Conservation (phyloP, 1,139 yeast genomes). For the Lodderomyces pseudojiufengensis region DNA sequence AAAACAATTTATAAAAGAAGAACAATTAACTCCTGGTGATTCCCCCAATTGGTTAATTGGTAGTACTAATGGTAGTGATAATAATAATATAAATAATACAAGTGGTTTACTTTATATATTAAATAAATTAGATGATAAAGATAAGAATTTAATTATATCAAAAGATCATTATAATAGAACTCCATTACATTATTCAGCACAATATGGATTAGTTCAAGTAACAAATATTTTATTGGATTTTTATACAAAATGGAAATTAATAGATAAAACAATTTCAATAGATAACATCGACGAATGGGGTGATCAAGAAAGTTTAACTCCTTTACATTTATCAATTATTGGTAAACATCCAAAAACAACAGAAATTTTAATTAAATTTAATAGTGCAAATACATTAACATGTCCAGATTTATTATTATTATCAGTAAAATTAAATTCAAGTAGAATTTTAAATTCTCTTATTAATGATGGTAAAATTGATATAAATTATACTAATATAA, state of each 20-base stretch:
- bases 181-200: slow-evolving; percentile 88
- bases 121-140: slow-evolving; percentile 24
- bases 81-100: slow-evolving; percentile 27
- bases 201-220: slow-evolving; percentile 72
- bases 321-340: slow-evolving; percentile 76
- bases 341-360: slow-evolving; percentile 83
- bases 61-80: slow-evolving; percentile 58
- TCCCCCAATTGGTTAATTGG: slow-evolving; percentile 25
- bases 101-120: slow-evolving; percentile 24
- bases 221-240: slow-evolving; percentile 54
- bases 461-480: slow-evolving; percentile 58
- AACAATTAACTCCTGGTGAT: slow-evolving; percentile 34
- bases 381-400: slow-evolving; percentile 30
- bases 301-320: slow-evolving; percentile 79
- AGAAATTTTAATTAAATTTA: slow-evolving; percentile 50
- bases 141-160: slow-evolving; percentile 55
- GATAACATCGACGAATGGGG: slow-evolving; percentile 69
- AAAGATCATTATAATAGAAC: slow-evolving; percentile 77
- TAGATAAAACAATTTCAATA: slow-evolving; percentile 44
- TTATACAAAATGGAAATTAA: slow-evolving; percentile 27
- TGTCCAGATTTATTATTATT: slow-evolving; percentile 58
- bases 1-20: slow-evolving; percentile 26
- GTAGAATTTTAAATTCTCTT: slow-evolving; percentile 53
- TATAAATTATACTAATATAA: slow-evolving; percentile 59
- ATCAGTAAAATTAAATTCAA: slow-evolving; percentile 68